These are phyloP conservation scores for Thuja plicata DNA, from an alignment of 83 land plant genomes.

Conservation along the genomic window DNA sequence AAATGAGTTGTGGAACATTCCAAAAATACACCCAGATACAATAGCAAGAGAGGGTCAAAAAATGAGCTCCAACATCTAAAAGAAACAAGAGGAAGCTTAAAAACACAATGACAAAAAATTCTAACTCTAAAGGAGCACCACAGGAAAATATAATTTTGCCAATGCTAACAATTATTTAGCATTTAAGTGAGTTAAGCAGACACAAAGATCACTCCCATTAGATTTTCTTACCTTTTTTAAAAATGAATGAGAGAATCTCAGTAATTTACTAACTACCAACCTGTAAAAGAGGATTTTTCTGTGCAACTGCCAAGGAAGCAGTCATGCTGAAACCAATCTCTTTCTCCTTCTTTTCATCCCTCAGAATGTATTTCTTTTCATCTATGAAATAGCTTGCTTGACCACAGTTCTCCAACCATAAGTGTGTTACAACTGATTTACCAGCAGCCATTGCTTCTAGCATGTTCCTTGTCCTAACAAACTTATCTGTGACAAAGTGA, in stretches of 20 bases:
- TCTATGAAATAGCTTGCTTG: constrained; percentile 77
- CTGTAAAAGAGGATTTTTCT: constrained; percentile 67
- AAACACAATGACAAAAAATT: not conserved
- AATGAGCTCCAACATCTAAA: not conserved
- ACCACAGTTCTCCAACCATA: constrained; percentile 86
- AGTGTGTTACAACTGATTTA: constrained; percentile 71
- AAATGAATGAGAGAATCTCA: not conserved
- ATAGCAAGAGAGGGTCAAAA: not conserved
- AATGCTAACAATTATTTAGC: not conserved
- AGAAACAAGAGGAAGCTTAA: not conserved
- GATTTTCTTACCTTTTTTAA: not conserved
- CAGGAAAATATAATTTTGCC: not conserved
- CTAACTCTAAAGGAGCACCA: not conserved
- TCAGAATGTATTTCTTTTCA: constrained; percentile 72
- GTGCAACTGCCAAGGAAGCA: constrained; percentile 62
- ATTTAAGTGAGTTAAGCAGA: not conserved
- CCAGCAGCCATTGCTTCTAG: constrained; percentile 86
- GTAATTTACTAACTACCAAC: constrained; percentile 28
- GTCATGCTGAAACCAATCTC: constrained; percentile 86
- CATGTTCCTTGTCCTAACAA: constrained; percentile 91
- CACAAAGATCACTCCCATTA: not conserved
- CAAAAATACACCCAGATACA: not conserved
- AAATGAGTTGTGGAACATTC: not conserved
- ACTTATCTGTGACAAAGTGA: constrained; percentile 84
- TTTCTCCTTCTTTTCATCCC: constrained; percentile 83